Conservation (phyloP, 192 early-diverging fungal species). For the Coemansia sp. region DNA sequence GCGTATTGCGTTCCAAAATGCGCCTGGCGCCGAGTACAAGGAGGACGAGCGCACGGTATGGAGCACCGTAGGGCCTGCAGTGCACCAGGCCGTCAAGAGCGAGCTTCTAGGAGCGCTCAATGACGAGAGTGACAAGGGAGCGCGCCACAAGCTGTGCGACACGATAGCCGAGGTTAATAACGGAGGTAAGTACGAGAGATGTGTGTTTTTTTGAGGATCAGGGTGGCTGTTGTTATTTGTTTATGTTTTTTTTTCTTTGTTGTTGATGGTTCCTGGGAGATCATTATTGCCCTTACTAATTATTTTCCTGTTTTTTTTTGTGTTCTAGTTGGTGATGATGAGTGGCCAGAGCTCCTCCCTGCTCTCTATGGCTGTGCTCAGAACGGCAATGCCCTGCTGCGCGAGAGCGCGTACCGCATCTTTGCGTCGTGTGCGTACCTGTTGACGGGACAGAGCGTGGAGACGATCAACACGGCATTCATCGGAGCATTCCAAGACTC, state of each 20-base stretch:
- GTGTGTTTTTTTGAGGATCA: neutral
- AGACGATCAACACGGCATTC: constrained; percentile 73
- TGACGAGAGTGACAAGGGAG: constrained; percentile 68
- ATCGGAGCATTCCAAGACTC: constrained; percentile 70
- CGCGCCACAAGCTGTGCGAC: constrained; percentile 93
- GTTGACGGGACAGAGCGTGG: constrained; percentile 68
- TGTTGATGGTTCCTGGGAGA: neutral
- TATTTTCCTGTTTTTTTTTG: neutral
- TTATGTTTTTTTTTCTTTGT: neutral
- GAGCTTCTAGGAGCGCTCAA: constrained; percentile 79
- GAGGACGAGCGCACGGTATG: constrained; percentile 68
- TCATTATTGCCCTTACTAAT: neutral
- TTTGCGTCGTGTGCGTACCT: constrained; percentile 80
- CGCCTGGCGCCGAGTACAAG: constrained; percentile 38
- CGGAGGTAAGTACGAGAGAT: constrained; percentile 42
- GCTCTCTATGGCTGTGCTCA: constrained; percentile 82
- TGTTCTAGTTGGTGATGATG: constrained; percentile 19
- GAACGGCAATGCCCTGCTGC: constrained; percentile 70
- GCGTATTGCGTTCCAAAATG: constrained; percentile 60
- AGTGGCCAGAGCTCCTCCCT: constrained; percentile 80
- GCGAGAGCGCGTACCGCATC: constrained; percentile 89
- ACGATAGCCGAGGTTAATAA: constrained; percentile 87
- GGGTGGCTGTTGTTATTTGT: neutral
- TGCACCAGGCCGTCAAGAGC: constrained; percentile 68
- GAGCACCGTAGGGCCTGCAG: constrained; percentile 65